Conservation (phyloP, 2,329 filamentous ascomycete species). For the Colletotrichum limetticola region DNA sequence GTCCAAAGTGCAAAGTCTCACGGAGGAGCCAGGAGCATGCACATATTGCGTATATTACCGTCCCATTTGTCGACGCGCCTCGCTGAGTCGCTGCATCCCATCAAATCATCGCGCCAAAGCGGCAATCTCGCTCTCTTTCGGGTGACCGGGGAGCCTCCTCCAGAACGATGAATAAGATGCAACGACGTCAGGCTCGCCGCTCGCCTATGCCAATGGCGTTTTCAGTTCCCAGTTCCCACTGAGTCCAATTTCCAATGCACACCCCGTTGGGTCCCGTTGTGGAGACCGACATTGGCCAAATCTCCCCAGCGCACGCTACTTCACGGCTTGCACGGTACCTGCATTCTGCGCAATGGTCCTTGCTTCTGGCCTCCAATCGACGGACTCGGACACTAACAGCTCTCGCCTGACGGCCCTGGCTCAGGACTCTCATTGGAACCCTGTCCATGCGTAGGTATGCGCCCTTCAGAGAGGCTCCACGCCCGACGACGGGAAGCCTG, state of each 20-base stretch:
- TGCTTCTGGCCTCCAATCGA: slow-evolving; percentile 18
- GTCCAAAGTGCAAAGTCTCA: neutral
- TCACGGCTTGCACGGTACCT: slow-evolving; percentile 29
- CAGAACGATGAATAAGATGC: neutral
- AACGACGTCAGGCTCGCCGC: slow-evolving; percentile 5
- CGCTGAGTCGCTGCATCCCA: neutral
- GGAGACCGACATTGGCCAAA: slow-evolving; percentile 21
- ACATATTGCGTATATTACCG: neutral
- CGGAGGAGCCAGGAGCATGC: neutral
- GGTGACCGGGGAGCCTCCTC: neutral
- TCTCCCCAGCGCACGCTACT: slow-evolving; percentile 28
- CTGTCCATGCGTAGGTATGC: neutral
- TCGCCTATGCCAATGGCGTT: neutral
- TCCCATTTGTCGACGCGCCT: neutral
- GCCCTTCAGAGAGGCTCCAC: neutral
- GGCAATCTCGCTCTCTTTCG: slow-evolving; percentile 5
- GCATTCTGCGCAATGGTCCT: slow-evolving; percentile 20
- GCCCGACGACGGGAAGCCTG: slow-evolving; percentile 2
- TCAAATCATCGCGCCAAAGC: neutral
- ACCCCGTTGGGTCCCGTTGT: slow-evolving; percentile 18
- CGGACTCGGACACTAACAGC: slow-evolving; percentile 24
- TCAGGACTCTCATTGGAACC: neutral
- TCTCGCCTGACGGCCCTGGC: neutral
- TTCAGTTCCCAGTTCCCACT: neutral
- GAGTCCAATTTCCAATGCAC: slow-evolving; percentile 26